Evolutionary conservation across 2,329 filamentous ascomycete species (phyloP).

Genomic region (Drechslera avenae): DNA sequence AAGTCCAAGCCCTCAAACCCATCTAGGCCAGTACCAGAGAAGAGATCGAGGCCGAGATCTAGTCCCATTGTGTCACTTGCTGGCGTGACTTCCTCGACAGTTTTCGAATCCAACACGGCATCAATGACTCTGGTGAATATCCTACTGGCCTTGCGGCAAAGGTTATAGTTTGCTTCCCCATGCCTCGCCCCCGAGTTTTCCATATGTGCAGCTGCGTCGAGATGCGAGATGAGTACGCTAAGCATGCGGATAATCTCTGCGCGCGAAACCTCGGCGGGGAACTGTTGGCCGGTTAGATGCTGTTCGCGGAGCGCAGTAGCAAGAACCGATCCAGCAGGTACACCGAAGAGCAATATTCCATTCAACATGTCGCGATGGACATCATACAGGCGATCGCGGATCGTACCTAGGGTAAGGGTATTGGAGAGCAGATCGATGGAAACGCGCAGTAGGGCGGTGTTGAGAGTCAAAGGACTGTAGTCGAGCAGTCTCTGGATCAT

Average conservation of each 20-base stretch:
- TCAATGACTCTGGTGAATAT: slow-evolving; percentile 41
- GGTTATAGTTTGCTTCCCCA: slow-evolving; percentile 43
- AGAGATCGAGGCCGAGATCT: slow-evolving; percentile 30
- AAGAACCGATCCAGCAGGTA: slow-evolving; percentile 37
- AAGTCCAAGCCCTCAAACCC: slow-evolving; percentile 40
- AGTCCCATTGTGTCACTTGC: slow-evolving; percentile 16
- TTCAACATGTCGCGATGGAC: slow-evolving; percentile 39
- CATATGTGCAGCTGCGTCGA: slow-evolving; percentile 40
- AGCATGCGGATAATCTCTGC: slow-evolving; percentile 48
- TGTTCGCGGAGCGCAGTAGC: slow-evolving; percentile 40
- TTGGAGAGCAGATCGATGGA: slow-evolving; percentile 36
- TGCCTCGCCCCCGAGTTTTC: slow-evolving; percentile 40
- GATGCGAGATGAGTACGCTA: slow-evolving; percentile 48
- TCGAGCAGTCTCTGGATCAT: slow-evolving; percentile 44
- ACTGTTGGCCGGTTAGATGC: slow-evolving; percentile 29
- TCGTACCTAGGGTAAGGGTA: slow-evolving; percentile 32
- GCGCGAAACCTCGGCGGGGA: slow-evolving; percentile 42
- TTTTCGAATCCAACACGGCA: slow-evolving; percentile 33
- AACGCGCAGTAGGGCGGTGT: slow-evolving; percentile 32
- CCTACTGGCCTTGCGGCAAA: slow-evolving; percentile 39
- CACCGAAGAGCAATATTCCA: slow-evolving; percentile 36
- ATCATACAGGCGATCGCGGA: slow-evolving; percentile 42
- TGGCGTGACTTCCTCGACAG: slow-evolving; percentile 20
- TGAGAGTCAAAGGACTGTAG: slow-evolving; percentile 29
- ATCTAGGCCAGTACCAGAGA: slow-evolving; percentile 34